phyloP scores from a whole-genome alignment of 2,329 filamentous ascomycete species.

The Scleromitrula shiraiana region DNA sequence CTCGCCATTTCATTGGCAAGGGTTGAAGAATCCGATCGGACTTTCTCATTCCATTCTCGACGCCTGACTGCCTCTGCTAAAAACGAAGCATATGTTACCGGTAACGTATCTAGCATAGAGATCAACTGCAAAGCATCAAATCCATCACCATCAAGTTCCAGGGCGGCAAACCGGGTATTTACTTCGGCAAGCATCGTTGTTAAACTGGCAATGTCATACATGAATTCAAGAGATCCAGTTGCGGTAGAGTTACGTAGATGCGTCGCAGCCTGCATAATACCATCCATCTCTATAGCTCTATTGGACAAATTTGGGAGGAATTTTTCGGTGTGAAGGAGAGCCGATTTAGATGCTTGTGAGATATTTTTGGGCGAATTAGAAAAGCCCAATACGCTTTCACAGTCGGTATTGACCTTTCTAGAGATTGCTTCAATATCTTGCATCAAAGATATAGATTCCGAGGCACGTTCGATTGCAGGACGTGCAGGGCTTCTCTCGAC shows the following conservation, averaged over 20 bases:
- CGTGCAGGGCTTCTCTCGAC: constrained; percentile 52
- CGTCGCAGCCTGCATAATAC: constrained; percentile 49
- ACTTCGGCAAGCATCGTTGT: constrained; percentile 67
- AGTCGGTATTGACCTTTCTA: constrained; percentile 81
- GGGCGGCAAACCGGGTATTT: constrained; percentile 60
- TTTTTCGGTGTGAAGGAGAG: constrained; percentile 54
- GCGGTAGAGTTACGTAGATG: constrained; percentile 62
- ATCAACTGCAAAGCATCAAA: constrained; percentile 75
- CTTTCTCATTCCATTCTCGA: constrained; percentile 85
- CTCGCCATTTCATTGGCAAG: constrained; percentile 88
- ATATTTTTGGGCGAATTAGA: constrained; percentile 58
- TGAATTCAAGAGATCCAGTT: constrained; percentile 58
- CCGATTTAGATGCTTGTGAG: constrained; percentile 54
- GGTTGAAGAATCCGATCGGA: constrained; percentile 77
- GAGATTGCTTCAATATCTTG: constrained; percentile 80
- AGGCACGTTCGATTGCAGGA: constrained; percentile 47
- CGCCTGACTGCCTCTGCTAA: constrained; percentile 78
- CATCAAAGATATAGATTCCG: constrained; percentile 61
- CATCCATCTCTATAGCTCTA: constrained; percentile 52
- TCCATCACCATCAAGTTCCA: constrained; percentile 68
- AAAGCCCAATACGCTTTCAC: constrained; percentile 66
- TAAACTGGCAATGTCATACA: constrained; percentile 75
- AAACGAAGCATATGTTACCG: constrained; percentile 83
- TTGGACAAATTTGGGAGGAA: constrained; percentile 51
- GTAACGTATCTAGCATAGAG: constrained; percentile 71